Conservation (phyloP, 768 basidiomycete genomes). For the Hebeloma cylindrosporum region DNA sequence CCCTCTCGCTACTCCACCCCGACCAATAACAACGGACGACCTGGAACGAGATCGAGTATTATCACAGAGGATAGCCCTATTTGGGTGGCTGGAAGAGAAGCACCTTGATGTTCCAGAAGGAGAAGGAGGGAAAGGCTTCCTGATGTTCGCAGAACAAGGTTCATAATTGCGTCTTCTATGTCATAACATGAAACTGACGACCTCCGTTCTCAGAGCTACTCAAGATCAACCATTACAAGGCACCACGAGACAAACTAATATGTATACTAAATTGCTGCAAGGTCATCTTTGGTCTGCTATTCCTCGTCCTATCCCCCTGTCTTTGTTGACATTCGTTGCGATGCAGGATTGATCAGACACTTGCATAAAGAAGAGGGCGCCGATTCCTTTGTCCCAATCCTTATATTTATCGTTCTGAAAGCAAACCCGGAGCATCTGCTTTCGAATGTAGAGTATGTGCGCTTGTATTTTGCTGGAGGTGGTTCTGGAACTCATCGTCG, state of each 20-base stretch:
- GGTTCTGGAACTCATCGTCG: not conserved
- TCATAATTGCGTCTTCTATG: slow-evolving; percentile 6
- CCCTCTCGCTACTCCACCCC: slow-evolving; percentile 59
- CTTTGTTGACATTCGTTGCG: slow-evolving; percentile 1
- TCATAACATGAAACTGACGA: slow-evolving; percentile 2
- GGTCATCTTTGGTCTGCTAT: slow-evolving; percentile 88
- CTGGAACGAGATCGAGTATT: slow-evolving; percentile 94
- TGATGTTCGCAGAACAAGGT: slow-evolving; percentile 91
- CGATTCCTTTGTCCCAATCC: slow-evolving; percentile 91
- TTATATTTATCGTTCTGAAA: slow-evolving; percentile 91
- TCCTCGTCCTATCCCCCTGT: slow-evolving; percentile 5
- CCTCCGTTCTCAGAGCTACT: slow-evolving; percentile 61
- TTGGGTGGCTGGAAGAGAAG: slow-evolving; percentile 84
- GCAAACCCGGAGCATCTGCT: slow-evolving; percentile 93
- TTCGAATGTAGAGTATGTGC: slow-evolving; percentile 89
- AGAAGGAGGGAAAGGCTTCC: slow-evolving; percentile 74
- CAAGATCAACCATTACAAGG: slow-evolving; percentile 99
- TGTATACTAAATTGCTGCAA: slow-evolving; percentile 98
- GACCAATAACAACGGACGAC: slow-evolving; percentile 89
- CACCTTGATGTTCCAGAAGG: slow-evolving; percentile 89
- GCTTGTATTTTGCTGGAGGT: not conserved
- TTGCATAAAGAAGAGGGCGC: slow-evolving; percentile 83
- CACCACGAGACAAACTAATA: slow-evolving; percentile 96
- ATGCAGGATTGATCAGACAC: slow-evolving; percentile 84
- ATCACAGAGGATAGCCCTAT: slow-evolving; percentile 84